A percentile compares a stretch with the other conserved stretches of the same genome.
Evolutionary conservation across 1,284 basidiomycete species (phyloP).

Genomic region (Malassezia japonica): DNA sequence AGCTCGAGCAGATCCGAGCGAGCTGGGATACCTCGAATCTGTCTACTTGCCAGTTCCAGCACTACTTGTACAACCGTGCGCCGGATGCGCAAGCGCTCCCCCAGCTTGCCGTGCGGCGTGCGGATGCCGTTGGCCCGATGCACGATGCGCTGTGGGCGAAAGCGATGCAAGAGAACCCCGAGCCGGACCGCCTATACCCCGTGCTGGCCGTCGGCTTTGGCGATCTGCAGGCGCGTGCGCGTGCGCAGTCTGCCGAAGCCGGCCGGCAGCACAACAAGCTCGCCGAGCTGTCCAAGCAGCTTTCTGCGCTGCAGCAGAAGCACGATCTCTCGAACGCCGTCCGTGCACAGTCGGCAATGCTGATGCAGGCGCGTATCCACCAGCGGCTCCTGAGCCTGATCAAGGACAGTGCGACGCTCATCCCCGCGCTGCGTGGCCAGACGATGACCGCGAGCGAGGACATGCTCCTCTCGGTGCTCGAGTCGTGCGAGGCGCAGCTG

Average conservation of each 20-base stretch:
- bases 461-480: slow-evolving; percentile 25
- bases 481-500: slow-evolving; percentile 40
- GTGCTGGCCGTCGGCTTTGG: slow-evolving; percentile 43
- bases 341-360: slow-evolving; percentile 26
- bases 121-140: slow-evolving; percentile 36
- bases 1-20: slow-evolving; percentile 34
- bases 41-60: slow-evolving; percentile 33
- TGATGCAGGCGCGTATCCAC: slow-evolving; percentile 34
- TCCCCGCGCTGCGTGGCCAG: slow-evolving; percentile 34
- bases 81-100: slow-evolving; percentile 27
- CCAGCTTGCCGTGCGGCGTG: slow-evolving; percentile 26
- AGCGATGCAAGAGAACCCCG: slow-evolving; percentile 39
- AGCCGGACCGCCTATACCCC: slow-evolving; percentile 37
- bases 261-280: slow-evolving; percentile 28
- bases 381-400: slow-evolving; percentile 31
- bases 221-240: slow-evolving; percentile 35
- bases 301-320: slow-evolving; percentile 29
- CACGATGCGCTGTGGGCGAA: slow-evolving; percentile 41
- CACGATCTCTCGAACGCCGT: slow-evolving; percentile 35
- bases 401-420: slow-evolving; percentile 25
- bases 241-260: slow-evolving; percentile 31
- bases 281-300: slow-evolving; percentile 16
- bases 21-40: slow-evolving; percentile 41
- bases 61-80: slow-evolving; percentile 42
- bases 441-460: slow-evolving; percentile 37